Conservation (phyloP, 202 grass and related monocot species). For the Setaria italica region DNA sequence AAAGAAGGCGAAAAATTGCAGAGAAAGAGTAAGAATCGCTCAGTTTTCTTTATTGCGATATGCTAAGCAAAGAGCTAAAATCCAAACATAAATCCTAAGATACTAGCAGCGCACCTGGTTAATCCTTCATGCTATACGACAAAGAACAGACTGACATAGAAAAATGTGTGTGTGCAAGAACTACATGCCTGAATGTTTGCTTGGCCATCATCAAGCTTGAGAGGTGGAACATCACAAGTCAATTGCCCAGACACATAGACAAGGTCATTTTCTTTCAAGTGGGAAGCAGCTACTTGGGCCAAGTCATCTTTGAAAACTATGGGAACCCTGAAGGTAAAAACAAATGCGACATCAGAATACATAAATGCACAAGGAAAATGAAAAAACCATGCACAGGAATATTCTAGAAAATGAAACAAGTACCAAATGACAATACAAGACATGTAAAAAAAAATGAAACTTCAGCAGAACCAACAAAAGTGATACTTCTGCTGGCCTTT, state of each 20-base stretch:
- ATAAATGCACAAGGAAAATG: neutral
- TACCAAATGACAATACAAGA: neutral
- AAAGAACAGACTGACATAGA: neutral
- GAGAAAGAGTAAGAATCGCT: neutral
- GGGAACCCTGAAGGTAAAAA: slow-evolving; percentile 71
- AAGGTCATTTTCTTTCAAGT: slow-evolving; percentile 86
- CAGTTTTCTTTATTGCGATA: neutral
- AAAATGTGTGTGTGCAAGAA: neutral
- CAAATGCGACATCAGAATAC: slow-evolving; percentile 3
- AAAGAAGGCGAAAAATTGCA: neutral
- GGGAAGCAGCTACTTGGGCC: slow-evolving; percentile 75
- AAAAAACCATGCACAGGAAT: neutral
- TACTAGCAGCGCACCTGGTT: neutral
- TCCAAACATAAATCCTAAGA: neutral
- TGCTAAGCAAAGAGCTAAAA: neutral
- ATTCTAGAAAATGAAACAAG: neutral
- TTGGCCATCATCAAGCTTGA: slow-evolving; percentile 62
- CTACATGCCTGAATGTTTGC: slow-evolving; percentile 69
- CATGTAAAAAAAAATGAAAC: neutral
- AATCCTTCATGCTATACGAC: neutral
- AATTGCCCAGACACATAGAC: slow-evolving; percentile 72
- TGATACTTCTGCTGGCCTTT: neutral
- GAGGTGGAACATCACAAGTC: slow-evolving; percentile 64
- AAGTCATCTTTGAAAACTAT: slow-evolving; percentile 87
- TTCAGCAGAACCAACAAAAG: neutral